These are phyloP conservation scores for Penicillium steckii DNA, from an alignment of 495 filamentous ascomycete genomes.

Conservation along the genomic window DNA sequence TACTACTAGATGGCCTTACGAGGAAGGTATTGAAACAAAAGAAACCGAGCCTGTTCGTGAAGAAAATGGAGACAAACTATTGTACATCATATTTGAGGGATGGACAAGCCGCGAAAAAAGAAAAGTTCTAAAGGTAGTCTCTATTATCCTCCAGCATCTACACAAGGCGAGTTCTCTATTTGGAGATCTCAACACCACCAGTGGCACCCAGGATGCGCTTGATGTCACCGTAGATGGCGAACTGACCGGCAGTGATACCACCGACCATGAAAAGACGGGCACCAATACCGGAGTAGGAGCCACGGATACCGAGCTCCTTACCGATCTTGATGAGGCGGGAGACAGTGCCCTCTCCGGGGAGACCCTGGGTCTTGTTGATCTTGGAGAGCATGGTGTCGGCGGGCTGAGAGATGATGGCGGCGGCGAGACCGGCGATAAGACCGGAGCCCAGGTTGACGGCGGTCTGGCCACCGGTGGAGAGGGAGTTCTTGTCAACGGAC, in stretches of 20 bases:
- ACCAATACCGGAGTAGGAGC: slow-evolving; percentile 88
- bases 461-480: slow-evolving; percentile 76
- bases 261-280: slow-evolving; percentile 63
- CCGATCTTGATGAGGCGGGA: slow-evolving; percentile 92
- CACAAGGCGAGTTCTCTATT: slow-evolving; percentile 33
- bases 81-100: slow-evolving; percentile 30
- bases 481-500: slow-evolving; percentile 69
- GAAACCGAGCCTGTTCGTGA: slow-evolving; percentile 29
- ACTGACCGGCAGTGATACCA: slow-evolving; percentile 86
- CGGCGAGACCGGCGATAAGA: slow-evolving; percentile 96
- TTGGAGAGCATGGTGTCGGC: slow-evolving; percentile 99
- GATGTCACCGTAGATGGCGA: slow-evolving; percentile 87
- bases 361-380: slow-evolving; percentile 99
- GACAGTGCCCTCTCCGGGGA: slow-evolving; percentile 91
- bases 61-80: slow-evolving; percentile 37
- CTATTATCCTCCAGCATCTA: slow-evolving; percentile 34
- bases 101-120: slow-evolving; percentile 31
- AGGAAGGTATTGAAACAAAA: slow-evolving; percentile 12
- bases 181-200: slow-evolving; percentile 77
- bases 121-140: slow-evolving; percentile 34
- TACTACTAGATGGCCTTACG: not conserved
- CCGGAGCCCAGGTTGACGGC: slow-evolving; percentile 90
- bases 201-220: slow-evolving; percentile 59
- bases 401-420: slow-evolving; percentile 93
- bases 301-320: slow-evolving; percentile 87